phyloP scores from a whole-genome alignment of 1,284 basidiomycete genomes.

The Pterulicium gracile region DNA sequence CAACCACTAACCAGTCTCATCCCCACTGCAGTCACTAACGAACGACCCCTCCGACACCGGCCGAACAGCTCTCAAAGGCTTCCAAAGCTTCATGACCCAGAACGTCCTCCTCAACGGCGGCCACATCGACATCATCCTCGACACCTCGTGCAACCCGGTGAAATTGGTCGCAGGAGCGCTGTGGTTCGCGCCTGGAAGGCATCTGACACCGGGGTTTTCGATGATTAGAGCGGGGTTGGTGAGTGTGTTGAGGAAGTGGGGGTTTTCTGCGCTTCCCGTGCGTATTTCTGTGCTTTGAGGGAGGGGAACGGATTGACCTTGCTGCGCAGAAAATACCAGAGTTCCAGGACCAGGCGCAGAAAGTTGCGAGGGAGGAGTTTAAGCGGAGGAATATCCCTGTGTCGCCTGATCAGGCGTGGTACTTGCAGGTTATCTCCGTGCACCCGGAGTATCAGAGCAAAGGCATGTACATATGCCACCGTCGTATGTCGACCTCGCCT shows the following conservation, averaged over 20 bases:
- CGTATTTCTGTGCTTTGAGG: background rate
- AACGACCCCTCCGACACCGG: constrained; percentile 1
- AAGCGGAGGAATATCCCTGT: background rate
- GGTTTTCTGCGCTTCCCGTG: background rate
- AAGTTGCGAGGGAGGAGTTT: background rate
- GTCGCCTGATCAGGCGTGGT: background rate
- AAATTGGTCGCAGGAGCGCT: background rate
- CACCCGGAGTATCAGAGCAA: constrained; percentile 1
- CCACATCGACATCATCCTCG: background rate
- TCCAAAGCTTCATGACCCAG: constrained; percentile 1
- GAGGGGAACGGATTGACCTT: background rate
- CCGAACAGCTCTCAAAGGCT: background rate
- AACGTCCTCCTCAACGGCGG: background rate
- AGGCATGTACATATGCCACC: too few relatives aligned
- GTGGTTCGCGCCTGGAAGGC: background rate
- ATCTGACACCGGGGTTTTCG: background rate
- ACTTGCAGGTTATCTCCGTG: background rate
- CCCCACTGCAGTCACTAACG: background rate
- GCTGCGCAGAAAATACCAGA: background rate
- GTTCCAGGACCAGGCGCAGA: background rate
- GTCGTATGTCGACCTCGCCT: too few relatives aligned
- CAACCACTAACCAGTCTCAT: background rate
- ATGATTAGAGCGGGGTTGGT: background rate
- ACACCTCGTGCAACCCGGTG: background rate
- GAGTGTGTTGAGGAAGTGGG: background rate